A percentile compares a stretch with the other conserved stretches of the same genome.
Conservation (phyloP, 495 filamentous ascomycete species). For the Hypoxylon perforatum region DNA sequence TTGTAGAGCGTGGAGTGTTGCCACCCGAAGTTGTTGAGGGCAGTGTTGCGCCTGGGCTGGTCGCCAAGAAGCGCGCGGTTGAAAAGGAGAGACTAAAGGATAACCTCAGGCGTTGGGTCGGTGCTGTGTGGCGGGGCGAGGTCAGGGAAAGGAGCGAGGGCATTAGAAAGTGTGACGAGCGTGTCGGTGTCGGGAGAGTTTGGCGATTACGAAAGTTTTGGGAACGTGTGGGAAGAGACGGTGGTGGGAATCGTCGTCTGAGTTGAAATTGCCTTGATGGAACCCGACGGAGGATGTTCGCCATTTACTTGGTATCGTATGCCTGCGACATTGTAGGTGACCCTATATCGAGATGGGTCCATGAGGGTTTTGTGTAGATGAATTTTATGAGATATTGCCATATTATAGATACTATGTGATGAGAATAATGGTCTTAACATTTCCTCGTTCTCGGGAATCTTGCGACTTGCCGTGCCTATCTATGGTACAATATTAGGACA, state of each 20-base stretch:
- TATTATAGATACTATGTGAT: too few relatives aligned
- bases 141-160: slow-evolving; percentile 53
- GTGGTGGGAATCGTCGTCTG: slow-evolving; percentile 22
- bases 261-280: slow-evolving; percentile 14
- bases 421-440: too few relatives aligned
- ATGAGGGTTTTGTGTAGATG: too few relatives aligned
- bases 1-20: slow-evolving; percentile 58
- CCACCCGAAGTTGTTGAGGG: slow-evolving; percentile 58
- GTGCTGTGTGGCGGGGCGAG: slow-evolving; percentile 56
- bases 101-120: slow-evolving; percentile 61
- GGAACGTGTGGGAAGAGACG: slow-evolving; percentile 54
- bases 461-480: too few relatives aligned
- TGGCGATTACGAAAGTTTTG: slow-evolving; percentile 63
- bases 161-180: slow-evolving; percentile 54
- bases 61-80: slow-evolving; percentile 58
- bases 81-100: slow-evolving; percentile 68
- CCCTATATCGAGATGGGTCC: too few relatives aligned
- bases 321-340: too few relatives aligned
- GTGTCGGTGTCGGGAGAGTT: slow-evolving; percentile 58
- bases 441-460: too few relatives aligned
- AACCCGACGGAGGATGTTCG: slow-evolving; percentile 3
- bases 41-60: slow-evolving; percentile 50
- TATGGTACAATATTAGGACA: slow-evolving; percentile 20
- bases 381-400: too few relatives aligned
- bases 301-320: background rate